phyloP scores from a whole-genome alignment of 1,284 basidiomycete species.

The Cystobasidium sp. region DNA sequence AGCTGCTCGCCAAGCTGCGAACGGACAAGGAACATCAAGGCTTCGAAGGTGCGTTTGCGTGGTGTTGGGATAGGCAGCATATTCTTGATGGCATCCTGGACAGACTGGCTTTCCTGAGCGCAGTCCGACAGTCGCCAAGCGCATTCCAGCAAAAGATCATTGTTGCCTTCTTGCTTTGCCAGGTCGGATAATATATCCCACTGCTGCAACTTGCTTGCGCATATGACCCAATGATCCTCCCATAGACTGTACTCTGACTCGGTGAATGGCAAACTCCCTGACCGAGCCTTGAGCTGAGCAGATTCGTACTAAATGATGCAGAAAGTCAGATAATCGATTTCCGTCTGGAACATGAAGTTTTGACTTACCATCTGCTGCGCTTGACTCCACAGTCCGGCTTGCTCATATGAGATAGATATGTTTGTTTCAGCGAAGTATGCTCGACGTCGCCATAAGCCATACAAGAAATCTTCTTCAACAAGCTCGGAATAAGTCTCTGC shows the following conservation, averaged over 20 bases:
- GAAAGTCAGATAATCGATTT: neutral
- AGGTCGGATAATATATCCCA: slow-evolving; percentile 96
- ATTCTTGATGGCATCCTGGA: slow-evolving; percentile 83
- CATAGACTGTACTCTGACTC: slow-evolving; percentile 97
- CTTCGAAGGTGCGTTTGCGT: slow-evolving; percentile 91
- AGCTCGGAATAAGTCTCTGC: slow-evolving; percentile 95
- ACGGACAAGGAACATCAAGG: slow-evolving; percentile 80
- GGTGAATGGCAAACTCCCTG: slow-evolving; percentile 81
- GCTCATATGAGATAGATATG: slow-evolving; percentile 88
- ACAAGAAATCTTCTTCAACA: slow-evolving; percentile 95
- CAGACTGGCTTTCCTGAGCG: slow-evolving; percentile 72
- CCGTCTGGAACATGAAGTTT: neutral
- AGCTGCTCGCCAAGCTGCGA: slow-evolving; percentile 57
- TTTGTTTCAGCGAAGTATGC: slow-evolving; percentile 90
- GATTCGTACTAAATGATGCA: slow-evolving; percentile 68
- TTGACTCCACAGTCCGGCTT: slow-evolving; percentile 96
- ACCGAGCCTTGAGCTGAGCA: slow-evolving; percentile 84
- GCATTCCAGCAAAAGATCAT: slow-evolving; percentile 90
- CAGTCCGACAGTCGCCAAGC: slow-evolving; percentile 96
- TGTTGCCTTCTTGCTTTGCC: slow-evolving; percentile 87
- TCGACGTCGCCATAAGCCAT: slow-evolving; percentile 91
- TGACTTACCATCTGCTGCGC: slow-evolving; percentile 68
- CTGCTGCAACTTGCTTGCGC: slow-evolving; percentile 91
- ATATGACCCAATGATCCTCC: slow-evolving; percentile 99
- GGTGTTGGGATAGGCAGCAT: slow-evolving; percentile 88